A percentile compares a stretch with the other conserved stretches of the same genome.
Evolutionary conservation across 2,329 filamentous ascomycete genomes (phyloP).

Genomic region (Ceratocystis cubensis): DNA sequence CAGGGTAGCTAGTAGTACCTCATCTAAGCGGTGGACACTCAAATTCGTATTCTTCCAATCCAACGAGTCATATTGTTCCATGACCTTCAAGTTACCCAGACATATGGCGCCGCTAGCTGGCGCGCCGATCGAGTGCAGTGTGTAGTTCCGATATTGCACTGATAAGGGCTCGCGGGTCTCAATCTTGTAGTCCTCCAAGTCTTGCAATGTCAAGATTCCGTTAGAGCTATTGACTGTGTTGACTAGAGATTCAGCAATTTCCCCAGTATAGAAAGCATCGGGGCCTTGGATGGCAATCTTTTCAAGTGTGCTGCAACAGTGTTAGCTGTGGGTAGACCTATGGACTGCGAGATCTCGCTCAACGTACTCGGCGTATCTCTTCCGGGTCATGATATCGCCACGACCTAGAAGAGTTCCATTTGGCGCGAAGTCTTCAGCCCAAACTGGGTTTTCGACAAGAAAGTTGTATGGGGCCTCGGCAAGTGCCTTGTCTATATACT

Average conservation of each 20-base stretch:
- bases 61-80: slow-evolving; percentile 58
- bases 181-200: slow-evolving; percentile 62
- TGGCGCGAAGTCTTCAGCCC: slow-evolving; percentile 81
- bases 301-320: slow-evolving; percentile 47
- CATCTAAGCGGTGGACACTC: slow-evolving; percentile 69
- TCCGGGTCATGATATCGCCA: slow-evolving; percentile 68
- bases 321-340: background rate
- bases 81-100: slow-evolving; percentile 64
- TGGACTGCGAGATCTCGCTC: background rate
- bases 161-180: slow-evolving; percentile 50
- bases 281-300: slow-evolving; percentile 60
- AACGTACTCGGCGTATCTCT: slow-evolving; percentile 53
- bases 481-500: slow-evolving; percentile 48
- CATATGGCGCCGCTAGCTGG: slow-evolving; percentile 69
- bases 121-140: slow-evolving; percentile 55
- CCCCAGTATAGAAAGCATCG: slow-evolving; percentile 61
- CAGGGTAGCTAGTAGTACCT: slow-evolving; percentile 29
- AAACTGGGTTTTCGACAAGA: slow-evolving; percentile 59
- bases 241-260: slow-evolving; percentile 63
- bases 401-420: slow-evolving; percentile 59
- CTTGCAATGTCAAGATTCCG: slow-evolving; percentile 74
- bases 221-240: slow-evolving; percentile 52
- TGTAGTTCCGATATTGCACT: slow-evolving; percentile 57
- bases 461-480: slow-evolving; percentile 41
- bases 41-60: slow-evolving; percentile 46